Base-by-base conservation (phyloP, 2,329 filamentous ascomycete species). In the Colletotrichum tamarilloi region DNA sequence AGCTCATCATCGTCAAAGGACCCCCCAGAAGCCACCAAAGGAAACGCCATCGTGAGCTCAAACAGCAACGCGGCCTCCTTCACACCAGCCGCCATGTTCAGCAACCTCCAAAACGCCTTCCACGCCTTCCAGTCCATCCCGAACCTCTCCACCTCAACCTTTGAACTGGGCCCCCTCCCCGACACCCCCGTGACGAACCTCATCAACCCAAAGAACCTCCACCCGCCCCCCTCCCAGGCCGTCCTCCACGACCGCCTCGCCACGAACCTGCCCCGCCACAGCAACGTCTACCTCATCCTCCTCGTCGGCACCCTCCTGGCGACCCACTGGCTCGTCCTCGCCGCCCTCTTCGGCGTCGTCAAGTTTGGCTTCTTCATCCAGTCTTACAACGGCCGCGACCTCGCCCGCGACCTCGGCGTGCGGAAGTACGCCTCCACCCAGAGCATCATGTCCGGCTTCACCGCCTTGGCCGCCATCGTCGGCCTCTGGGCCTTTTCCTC, bases 211-310 rank as follows among this genome's bases (percentile, higher is more conserved):
- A 64, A 64, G 42, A 65, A 71, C 62, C 67, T 73, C 55, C 55
- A 26, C 24, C 32, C 68, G 26, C 71, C 71, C 12, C 5, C 62
- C 26, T 70, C 67, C n/a, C 71, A 73, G 38, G 62, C 56, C 55
- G 60, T 73, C 35, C 67, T 73, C 60, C 71, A 73, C 22, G 22
- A 49, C 55, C 71, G 71, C 38, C 67, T 73, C 26, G 46, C 67
- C 26, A 58, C 67, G 19, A 73, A 73, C 60, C 55, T 73, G 8
- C 62, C 42, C 32, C 71, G 71, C 60, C 71, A 73, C 67, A 68
- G 71, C 60, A 73, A 71, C 35, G 71, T 68, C 67, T 73, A 73
- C 49, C 58, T 65, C 35, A 70, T 73, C 60, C 71, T 73, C n/a
- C 60, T 73, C 30, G 71, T 73, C 60, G 71, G 71, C 55, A 73